Evolutionary conservation across 208 protist species (phyloP), one percentile per base, ranked within the genome.

Genomic region (Acanthamoeba castellanii): DNA sequence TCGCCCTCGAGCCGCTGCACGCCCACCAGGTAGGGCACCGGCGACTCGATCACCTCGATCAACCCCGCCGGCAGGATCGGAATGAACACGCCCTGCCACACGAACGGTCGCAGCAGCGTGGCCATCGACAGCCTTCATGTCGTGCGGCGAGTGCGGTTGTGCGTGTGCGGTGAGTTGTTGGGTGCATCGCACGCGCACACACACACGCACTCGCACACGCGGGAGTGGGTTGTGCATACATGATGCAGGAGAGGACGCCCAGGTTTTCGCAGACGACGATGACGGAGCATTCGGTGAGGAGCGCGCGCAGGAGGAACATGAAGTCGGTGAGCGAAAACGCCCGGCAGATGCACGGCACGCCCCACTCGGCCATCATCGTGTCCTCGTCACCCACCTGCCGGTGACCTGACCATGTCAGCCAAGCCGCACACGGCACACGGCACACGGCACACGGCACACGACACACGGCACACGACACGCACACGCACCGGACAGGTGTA

Each of bases 21-120:
- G 50, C 89, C 89, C 9, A 93, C 82, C 7, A 93, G 22, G 32
- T 42, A 93, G 59, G 89, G 70, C 20, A 93, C 89, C 82, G 64
- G n/a, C 22, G 64, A 72, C 9, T 27, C 27, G 27, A 32, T 37
- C 37, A 37, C 37, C 37, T 37, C 37, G 37, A 37, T 37, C 37
- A 37, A 2, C 37, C 37, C 37, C 37, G 37, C 37, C 42, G 89
- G 89, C 8, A 94, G 55, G 6, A 94, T 78, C n/a, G 89, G 89
- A 45, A 94, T 94, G 66, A 94, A 94, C 1, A 57, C 57, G 9
- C 89, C 89, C 64, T 94, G 89, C 89, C 89, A 94, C 89, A 94
- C 61, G 20, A 94, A n/a, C n/a, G 89, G 89, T 30, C 74, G 66
- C 45, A 94, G 89, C 55, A 94, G 30, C 6, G 89, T 22, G 20